Evolutionary conservation across 805 yeast species (phyloP), one percentile per base, ranked within the genome.

Genomic region (Teunomyces aglyptinius): DNA sequence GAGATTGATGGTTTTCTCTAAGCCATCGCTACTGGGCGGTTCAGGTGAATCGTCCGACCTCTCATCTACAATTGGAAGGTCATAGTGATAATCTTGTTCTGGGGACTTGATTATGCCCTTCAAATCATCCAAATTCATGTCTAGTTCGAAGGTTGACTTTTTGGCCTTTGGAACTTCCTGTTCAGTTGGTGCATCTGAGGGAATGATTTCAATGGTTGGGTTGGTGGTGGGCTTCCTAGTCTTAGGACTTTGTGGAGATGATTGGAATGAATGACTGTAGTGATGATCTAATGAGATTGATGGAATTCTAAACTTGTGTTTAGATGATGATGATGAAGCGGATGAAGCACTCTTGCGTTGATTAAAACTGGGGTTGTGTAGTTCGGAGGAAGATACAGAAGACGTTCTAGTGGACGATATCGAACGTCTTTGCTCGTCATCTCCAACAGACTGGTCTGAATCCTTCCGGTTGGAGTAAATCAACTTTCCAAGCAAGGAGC

Each of bases 121-220:
- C 78, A 80, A 77, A 51, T 79, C 78, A 41, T 68, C 67, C 29
- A 77, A 57, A 50, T 77, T 75, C 47, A 78, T 68, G 44, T 79
- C 80, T 24, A 80, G 68, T 19, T 73, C 67, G 39, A 67, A 66
- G 5, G 55, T 52, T 31, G 42, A 26, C 13, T 26, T 38, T n/a
- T 24, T 11, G 18, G 10, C 11, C 15, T 28, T 18, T 8, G 10
- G 12, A 4, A n/a, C 5, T 26, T 18, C 10, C 53, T 13, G 55
- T 48, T 15, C 38, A 29, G 15, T 44, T 45, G 26, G 40, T 42
- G 40, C 50, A 41, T n/a, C 52, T 22, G 41, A 35, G 4, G 36
- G 11, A n/a, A 11, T 20, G 24, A 19, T 7, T 12, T 36, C 50
- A 38, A 42, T 51, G 29, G 46, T 38, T 13, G 38, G 52, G 2